Evolutionary conservation across 305 asterid genomes (phyloP).

Genomic region (Fraxinus albicans): DNA sequence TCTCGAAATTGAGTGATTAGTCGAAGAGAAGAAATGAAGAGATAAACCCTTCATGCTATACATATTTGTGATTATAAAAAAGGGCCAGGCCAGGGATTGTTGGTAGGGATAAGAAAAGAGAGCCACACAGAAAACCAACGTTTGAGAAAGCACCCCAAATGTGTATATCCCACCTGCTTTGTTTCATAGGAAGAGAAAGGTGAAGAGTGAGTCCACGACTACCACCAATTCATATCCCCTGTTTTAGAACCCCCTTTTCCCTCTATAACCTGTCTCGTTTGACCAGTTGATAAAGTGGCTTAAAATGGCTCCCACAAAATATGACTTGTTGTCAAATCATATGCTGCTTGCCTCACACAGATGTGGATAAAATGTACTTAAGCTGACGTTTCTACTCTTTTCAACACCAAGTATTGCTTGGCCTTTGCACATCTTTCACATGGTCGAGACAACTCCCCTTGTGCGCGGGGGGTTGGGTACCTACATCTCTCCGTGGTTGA

Average conservation of each 20-base stretch:
- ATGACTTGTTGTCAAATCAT: neutral
- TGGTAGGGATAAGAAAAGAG: conserved; percentile 77
- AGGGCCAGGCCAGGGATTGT: conserved; percentile 19
- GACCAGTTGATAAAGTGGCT: conserved; percentile 25
- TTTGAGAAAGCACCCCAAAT: conserved; percentile 37
- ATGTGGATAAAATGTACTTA: neutral
- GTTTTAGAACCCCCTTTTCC: conserved; percentile 13
- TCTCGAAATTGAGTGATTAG: conserved; percentile 23
- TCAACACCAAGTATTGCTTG: conserved; percentile 16
- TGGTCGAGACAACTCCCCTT: neutral
- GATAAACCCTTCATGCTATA: conserved; percentile 29
- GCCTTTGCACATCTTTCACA: conserved; percentile 1
- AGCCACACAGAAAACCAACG: conserved; percentile 78
- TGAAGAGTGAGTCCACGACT: conserved; percentile 74
- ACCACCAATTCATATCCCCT: conserved; percentile 47
- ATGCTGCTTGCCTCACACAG: conserved; percentile 25
- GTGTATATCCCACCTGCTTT: conserved; percentile 38
- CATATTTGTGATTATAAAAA: conserved; percentile 21
- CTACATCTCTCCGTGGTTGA: neutral
- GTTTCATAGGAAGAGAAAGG: conserved; percentile 56
- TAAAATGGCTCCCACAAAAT: conserved; percentile 32
- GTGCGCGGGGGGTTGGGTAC: neutral
- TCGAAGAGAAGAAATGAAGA: conserved; percentile 27
- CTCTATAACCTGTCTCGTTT: conserved; percentile 5
- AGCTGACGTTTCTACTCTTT: conserved; percentile 16